Evolutionary conservation across 148 eudicot species (phyloP).

Genomic region (Arbutus unedo): DNA sequence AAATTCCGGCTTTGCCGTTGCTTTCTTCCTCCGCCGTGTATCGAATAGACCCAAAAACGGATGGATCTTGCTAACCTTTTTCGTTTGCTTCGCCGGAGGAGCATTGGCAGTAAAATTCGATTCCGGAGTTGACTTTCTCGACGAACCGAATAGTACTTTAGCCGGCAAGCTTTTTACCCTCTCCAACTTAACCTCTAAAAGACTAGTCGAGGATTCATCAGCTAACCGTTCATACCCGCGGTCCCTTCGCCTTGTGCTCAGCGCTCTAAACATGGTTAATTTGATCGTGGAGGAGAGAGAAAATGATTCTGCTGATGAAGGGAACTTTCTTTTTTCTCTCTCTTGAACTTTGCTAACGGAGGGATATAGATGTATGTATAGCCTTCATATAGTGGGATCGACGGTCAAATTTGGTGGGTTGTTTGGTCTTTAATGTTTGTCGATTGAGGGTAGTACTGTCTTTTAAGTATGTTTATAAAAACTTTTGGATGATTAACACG

Average conservation of each 20-base stretch:
- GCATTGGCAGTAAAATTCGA: not conserved
- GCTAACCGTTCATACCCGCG: constrained; percentile 23
- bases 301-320: too few relatives aligned
- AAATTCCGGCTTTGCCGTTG: constrained; percentile 27
- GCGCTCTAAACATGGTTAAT: constrained; percentile 29
- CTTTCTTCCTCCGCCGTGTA: constrained; percentile 14
- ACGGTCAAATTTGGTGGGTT: too few relatives aligned
- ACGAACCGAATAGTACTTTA: constrained; percentile 16
- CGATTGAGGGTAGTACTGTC: too few relatives aligned
- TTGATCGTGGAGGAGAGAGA: too few relatives aligned
- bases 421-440: too few relatives aligned
- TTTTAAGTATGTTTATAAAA: too few relatives aligned
- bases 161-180: constrained; percentile 24
- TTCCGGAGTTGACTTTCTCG: constrained; percentile 4
- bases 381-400: too few relatives aligned
- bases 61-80: constrained; percentile 24
- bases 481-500: too few relatives aligned
- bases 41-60: constrained; percentile 30
- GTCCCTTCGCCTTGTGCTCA: constrained; percentile 20
- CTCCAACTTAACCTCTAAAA: constrained; percentile 11
- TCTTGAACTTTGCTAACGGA: too few relatives aligned
- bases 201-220: not conserved
- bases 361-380: too few relatives aligned
- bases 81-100: constrained; percentile 18
- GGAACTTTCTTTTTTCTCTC: too few relatives aligned